phyloP scores from a whole-genome alignment of 371 early-diverging fungal species.

The Choanephora cucurbitarum region DNA sequence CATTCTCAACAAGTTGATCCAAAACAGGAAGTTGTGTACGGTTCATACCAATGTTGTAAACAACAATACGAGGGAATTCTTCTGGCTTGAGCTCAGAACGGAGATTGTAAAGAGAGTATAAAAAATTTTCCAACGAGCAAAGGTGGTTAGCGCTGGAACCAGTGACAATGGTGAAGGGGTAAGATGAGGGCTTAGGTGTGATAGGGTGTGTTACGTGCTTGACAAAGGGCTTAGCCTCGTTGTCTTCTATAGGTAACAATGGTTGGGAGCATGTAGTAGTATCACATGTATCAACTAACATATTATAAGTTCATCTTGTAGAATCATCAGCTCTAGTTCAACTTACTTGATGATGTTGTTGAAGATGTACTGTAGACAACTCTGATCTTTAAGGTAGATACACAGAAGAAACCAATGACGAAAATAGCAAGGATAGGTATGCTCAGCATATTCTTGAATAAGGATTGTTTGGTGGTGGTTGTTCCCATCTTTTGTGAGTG shows the following conservation, averaged over 20 bases:
- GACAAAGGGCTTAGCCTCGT: neutral
- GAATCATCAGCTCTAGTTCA: too few species aligned
- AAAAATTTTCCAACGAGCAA: constrained; percentile 61
- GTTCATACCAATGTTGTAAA: constrained; percentile 57
- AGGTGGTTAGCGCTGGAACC: constrained; percentile 66
- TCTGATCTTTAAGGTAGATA: neutral
- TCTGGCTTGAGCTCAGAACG: constrained; percentile 28
- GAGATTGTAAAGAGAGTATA: constrained; percentile 53
- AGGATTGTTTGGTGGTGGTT: neutral
- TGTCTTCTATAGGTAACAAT: neutral
- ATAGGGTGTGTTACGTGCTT: neutral
- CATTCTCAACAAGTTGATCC: constrained; percentile 41
- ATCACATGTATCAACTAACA: neutral
- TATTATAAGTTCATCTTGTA: neutral
- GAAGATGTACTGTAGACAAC: neutral
- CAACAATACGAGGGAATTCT: constrained; percentile 49
- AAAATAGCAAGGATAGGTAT: neutral
- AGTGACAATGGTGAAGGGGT: constrained; percentile 60
- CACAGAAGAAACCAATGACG: neutral
- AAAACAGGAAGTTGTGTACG: constrained; percentile 49
- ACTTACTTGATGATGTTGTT: neutral
- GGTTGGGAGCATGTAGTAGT: neutral
- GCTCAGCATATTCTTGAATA: neutral
- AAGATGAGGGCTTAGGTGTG: constrained; percentile 5
- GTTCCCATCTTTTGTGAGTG: neutral